These are phyloP conservation scores for Asparagopsis taxiformis DNA, from an alignment of 31 red algal genomes.

Conservation along the genomic window DNA sequence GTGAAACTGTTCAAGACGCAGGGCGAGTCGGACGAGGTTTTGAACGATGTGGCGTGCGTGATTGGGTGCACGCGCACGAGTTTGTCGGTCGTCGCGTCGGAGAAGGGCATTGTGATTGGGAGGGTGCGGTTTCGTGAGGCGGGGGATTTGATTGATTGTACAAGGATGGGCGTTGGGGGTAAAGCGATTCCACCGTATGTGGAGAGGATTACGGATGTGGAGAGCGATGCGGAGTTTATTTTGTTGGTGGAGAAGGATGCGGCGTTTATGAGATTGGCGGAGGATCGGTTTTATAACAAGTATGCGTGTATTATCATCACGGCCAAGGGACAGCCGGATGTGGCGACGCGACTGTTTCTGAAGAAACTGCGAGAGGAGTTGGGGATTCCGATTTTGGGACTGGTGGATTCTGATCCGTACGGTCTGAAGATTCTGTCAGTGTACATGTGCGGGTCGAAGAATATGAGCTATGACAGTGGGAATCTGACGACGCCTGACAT, in stretches of 20 bases:
- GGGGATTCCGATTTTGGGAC: constrained; percentile 78
- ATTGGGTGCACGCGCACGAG: constrained; percentile 88
- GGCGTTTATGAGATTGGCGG: constrained; percentile 89
- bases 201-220: constrained; percentile 82
- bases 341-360: constrained; percentile 84
- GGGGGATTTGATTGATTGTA: constrained; percentile 91
- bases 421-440: constrained; percentile 91
- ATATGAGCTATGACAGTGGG: constrained; percentile 93
- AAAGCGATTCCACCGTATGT: constrained; percentile 94
- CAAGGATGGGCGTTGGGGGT: constrained; percentile 88
- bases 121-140: constrained; percentile 84
- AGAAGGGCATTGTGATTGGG: constrained; percentile 93
- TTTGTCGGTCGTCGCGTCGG: constrained; percentile 86
- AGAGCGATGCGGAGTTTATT: constrained; percentile 88
- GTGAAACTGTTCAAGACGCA: constrained; percentile 85
- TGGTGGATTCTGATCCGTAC: constrained; percentile 95
- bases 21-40: constrained; percentile 82
- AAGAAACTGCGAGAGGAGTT: constrained; percentile 62
- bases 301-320: constrained; percentile 91
- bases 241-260: constrained; percentile 93
- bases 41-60: constrained; percentile 93
- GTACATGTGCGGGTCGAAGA: constrained; percentile 93
- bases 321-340: constrained; percentile 93
- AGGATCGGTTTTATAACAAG: constrained; percentile 92
- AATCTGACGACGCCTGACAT: constrained; percentile 97